Evolutionary conservation across 306 rosid species (phyloP), one percentile per base, ranked within the genome.

Genomic region (Castanospermum australe): DNA sequence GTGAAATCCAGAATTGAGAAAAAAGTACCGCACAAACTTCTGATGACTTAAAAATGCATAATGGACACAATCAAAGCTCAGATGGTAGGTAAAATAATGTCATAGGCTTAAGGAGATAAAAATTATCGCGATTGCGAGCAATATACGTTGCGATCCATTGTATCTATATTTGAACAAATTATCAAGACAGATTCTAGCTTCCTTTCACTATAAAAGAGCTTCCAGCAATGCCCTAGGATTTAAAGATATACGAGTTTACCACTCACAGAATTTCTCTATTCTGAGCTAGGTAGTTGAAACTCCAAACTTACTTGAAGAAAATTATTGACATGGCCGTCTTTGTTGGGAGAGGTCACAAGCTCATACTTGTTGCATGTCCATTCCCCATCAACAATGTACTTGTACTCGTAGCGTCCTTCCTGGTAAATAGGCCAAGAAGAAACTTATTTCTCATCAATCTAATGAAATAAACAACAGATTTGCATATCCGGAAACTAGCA

Each of bases 381-480:
- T 75, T 78, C 78, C 52, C 98, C 99, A 81, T 96, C 91, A 73
- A 93, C 80, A 22, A 96, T 86, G 84, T 93, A 96, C 89, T 96
- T 96, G 84, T 96, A 96, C 88, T 96, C 99, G 0, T 91, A 96
- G 44, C n/a, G 79, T 78, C 99, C 99, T 88, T 93, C 98, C 99
- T 96, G 88, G 81, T 52, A 81, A 61, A 63, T 22, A 44, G 51
- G 50, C 54, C 60, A 73, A n/a, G 41, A 60, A 74, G n/a, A 59
- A 83, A 63, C 20, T 81, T 62, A 15, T 44, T 59, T 22, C 51
- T 63, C 57, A 18, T 67, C 59, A 38, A 45, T 52, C 22, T 59
- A 56, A 66, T 13, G 32, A 62, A 59, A 61, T 45, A 41, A 35
- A 60, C 30, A n/a, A 71, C 32, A 28, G 14, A 50, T 61, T 20